Evolutionary conservation across 2,329 filamentous ascomycete species (phyloP).

Genomic region (Microsporum ferrugineum): DNA sequence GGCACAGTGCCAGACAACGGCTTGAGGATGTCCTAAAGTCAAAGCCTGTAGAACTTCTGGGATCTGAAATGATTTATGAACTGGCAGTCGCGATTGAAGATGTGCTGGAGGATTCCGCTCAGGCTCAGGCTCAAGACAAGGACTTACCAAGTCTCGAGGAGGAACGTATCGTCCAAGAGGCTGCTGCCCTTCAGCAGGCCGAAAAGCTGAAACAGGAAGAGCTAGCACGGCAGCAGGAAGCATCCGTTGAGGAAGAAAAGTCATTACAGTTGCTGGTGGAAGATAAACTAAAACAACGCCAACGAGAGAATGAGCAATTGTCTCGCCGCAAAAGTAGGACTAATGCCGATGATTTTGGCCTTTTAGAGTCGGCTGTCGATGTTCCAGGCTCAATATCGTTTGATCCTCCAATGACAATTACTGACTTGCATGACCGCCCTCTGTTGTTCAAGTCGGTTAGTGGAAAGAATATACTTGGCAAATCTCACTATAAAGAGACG

Average conservation of each 20-base stretch:
- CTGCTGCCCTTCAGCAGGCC: conserved; percentile 44
- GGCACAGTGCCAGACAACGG: conserved; percentile 59
- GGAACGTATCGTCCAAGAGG: conserved; percentile 74
- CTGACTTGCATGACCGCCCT: conserved; percentile 51
- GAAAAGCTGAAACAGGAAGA: conserved; percentile 42
- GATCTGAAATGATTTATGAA: conserved; percentile 55
- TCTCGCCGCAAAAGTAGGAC: conserved; percentile 31
- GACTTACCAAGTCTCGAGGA: conserved; percentile 78
- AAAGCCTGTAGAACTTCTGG: conserved; percentile 53
- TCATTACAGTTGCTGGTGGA: conserved; percentile 30
- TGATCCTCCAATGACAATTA: conserved; percentile 41
- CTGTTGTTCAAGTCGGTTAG: conserved; percentile 60
- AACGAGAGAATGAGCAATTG: conserved; percentile 29
- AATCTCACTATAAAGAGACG: conserved; percentile 52
- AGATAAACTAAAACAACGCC: conserved; percentile 28
- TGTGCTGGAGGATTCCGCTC: conserved; percentile 74
- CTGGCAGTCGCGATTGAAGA: conserved; percentile 52
- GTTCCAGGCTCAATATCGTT: conserved; percentile 31
- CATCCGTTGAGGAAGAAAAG: conserved; percentile 30
- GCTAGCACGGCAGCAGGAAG: conserved; percentile 31
- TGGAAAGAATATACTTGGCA: conserved; percentile 54
- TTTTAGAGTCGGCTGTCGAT: conserved; percentile 23
- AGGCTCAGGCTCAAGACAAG: conserved; percentile 60
- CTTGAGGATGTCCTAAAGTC: conserved; percentile 58
- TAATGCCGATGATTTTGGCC: conserved; percentile 23